Percentiles rank a stretch among this genome's conserved stretches.
phyloP scores from a whole-genome alignment of 495 filamentous ascomycete species.

The Rhizodiscina lignyota region DNA sequence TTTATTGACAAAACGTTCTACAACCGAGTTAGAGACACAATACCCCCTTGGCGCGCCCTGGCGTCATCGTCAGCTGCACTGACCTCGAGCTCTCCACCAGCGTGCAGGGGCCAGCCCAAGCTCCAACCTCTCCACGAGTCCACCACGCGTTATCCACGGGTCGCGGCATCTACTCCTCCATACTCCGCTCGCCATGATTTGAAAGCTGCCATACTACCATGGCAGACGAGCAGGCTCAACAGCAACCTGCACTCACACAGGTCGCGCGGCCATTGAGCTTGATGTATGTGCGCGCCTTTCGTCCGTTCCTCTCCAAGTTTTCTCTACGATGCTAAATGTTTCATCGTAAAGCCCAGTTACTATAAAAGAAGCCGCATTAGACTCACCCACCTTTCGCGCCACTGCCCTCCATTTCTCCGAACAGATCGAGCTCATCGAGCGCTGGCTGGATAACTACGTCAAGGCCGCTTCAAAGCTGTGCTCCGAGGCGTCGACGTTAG shows the following conservation, averaged over 20 bases:
- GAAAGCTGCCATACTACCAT: no score
- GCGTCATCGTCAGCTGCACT: no score
- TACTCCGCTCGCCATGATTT: no score
- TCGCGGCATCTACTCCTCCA: no score
- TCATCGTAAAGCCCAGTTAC: constrained; percentile 51
- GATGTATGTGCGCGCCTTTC: constrained; percentile 9
- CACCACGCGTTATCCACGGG: no score
- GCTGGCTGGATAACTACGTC: constrained; percentile 81
- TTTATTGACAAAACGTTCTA: no score
- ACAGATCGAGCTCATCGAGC: constrained; percentile 79
- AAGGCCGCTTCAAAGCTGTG: constrained; percentile 62
- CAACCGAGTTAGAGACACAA: no score
- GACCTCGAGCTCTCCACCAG: no score
- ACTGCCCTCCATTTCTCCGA: constrained; percentile 79
- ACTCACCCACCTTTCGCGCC: constrained; percentile 88
- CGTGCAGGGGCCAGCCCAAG: no score
- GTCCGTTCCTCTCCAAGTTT: not conserved
- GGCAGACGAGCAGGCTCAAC: no score
- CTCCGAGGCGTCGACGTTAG: constrained; percentile 53
- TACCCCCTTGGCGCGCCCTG: no score
- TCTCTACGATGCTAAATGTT: not conserved
- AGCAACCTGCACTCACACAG: constrained; percentile 5
- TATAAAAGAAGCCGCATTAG: constrained; percentile 85
- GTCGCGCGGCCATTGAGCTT: constrained; percentile 11
- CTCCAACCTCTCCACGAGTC: no score